Conservation (phyloP, 75 land plant species). For the Sequoia sempervirens region DNA sequence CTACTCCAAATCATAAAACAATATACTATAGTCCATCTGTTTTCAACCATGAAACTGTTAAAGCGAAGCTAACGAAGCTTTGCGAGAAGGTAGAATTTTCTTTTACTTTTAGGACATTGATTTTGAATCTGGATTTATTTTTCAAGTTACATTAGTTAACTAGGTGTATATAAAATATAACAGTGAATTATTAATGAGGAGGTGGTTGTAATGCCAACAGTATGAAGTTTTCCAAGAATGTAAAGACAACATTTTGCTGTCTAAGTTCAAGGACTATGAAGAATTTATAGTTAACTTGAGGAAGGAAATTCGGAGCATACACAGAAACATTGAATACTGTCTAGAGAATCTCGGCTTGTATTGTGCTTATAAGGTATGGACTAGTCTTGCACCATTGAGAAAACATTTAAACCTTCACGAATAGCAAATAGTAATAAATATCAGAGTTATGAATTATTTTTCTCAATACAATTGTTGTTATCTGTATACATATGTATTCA, state of each 20-base stretch:
- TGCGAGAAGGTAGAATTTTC: slow-evolving; percentile 39
- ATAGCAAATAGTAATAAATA: not conserved
- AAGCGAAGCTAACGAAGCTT: slow-evolving; percentile 30
- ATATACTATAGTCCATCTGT: slow-evolving; percentile 29
- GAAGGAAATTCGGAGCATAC: slow-evolving; percentile 39
- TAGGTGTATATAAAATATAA: not conserved
- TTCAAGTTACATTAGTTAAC: not conserved
- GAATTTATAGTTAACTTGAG: slow-evolving; percentile 33
- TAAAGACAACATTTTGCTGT: slow-evolving; percentile 9
- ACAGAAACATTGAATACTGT: slow-evolving; percentile 58
- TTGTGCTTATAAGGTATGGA: slow-evolving; percentile 71
- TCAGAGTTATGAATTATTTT: not conserved
- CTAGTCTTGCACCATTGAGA: not conserved
- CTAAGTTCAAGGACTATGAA: slow-evolving; percentile 35
- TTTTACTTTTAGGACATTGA: not conserved
- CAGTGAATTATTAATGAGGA: not conserved
- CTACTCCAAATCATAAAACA: slow-evolving; percentile 40
- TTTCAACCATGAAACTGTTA: slow-evolving; percentile 19
- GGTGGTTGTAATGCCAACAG: slow-evolving; percentile 18
- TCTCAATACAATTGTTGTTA: not conserved
- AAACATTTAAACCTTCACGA: not conserved
- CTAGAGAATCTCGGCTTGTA: slow-evolving; percentile 69
- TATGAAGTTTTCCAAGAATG: slow-evolving; percentile 27
- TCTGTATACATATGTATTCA: not conserved
- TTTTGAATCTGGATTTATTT: not conserved